These are phyloP conservation scores for Sarcodon aspratus DNA, from an alignment of 768 basidiomycete genomes.

Conservation along the genomic window DNA sequence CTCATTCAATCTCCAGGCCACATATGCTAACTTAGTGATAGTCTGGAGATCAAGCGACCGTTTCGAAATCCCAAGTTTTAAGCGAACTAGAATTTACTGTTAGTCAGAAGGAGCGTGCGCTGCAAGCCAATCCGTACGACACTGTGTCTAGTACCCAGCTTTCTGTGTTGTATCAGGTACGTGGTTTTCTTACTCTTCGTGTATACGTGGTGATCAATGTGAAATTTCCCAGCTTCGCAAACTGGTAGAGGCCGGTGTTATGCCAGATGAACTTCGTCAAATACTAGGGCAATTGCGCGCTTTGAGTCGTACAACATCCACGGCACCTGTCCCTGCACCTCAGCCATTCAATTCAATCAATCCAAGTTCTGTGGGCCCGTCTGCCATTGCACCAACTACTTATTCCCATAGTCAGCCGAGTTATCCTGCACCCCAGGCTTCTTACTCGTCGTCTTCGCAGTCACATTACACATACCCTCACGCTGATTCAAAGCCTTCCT, in stretches of 20 bases:
- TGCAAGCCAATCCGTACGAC: slow-evolving; percentile 71
- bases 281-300: slow-evolving; percentile 63
- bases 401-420: slow-evolving; percentile 16
- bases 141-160: slow-evolving; percentile 57
- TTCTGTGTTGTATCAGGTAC: slow-evolving; percentile 69
- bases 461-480: slow-evolving; percentile 17
- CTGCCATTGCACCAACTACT: slow-evolving; percentile 6
- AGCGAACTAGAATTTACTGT: slow-evolving; percentile 77
- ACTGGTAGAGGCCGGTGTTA: slow-evolving; percentile 70
- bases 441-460: slow-evolving; percentile 6
- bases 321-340: slow-evolving; percentile 17
- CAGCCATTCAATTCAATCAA: neutral
- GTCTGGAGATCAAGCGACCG: slow-evolving; percentile 24
- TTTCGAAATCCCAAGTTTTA: slow-evolving; percentile 71
- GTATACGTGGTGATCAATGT: slow-evolving; percentile 4
- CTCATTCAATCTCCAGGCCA: slow-evolving; percentile 4
- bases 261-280: slow-evolving; percentile 67
- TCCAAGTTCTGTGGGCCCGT: slow-evolving; percentile 11
- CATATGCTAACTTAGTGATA: slow-evolving; percentile 17
- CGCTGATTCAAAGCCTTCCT: slow-evolving; percentile 16
- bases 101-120: slow-evolving; percentile 64
- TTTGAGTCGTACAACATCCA: slow-evolving; percentile 36
- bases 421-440: slow-evolving; percentile 4
- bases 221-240: slow-evolving; percentile 40
- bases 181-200: slow-evolving; percentile 12